A percentile compares a stretch with the other conserved stretches of the same genome.
These are phyloP conservation scores for Talaromyces liani DNA, from an alignment of 495 filamentous ascomycete genomes.

Conservation along the genomic window DNA sequence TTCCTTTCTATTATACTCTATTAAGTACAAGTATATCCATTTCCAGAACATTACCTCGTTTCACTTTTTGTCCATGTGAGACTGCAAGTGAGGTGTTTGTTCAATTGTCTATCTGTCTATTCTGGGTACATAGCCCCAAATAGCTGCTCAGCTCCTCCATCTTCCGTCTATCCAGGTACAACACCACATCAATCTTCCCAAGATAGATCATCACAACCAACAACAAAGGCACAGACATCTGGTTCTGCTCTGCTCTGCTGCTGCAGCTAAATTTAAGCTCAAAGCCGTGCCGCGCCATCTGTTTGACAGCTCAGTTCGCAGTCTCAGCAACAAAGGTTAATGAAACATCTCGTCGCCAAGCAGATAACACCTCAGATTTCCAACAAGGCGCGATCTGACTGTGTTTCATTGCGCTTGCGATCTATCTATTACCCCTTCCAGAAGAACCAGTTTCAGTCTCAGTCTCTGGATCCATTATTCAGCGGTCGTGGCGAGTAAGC, in stretches of 20 bases:
- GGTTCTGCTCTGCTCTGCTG: background rate
- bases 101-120: background rate
- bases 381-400: background rate
- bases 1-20: background rate
- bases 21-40: background rate
- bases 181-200: background rate
- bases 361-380: background rate
- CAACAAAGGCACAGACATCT: background rate
- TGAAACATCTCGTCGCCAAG: constrained; percentile 3
- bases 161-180: background rate
- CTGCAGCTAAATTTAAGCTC: background rate
- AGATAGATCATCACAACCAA: background rate
- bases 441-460: background rate
- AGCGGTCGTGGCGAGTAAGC: background rate
- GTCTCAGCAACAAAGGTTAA: background rate
- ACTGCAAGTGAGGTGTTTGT: background rate
- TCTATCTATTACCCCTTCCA: background rate
- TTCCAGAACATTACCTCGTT: background rate
- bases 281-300: constrained; percentile 1
- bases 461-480: background rate
- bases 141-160: background rate
- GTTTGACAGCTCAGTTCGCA: background rate
- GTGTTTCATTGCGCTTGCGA: background rate
- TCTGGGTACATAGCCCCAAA: background rate
- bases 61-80: background rate